Base-by-base conservation (phyloP, 1,284 basidiomycete genomes). In the Porodaedalea pini region DNA sequence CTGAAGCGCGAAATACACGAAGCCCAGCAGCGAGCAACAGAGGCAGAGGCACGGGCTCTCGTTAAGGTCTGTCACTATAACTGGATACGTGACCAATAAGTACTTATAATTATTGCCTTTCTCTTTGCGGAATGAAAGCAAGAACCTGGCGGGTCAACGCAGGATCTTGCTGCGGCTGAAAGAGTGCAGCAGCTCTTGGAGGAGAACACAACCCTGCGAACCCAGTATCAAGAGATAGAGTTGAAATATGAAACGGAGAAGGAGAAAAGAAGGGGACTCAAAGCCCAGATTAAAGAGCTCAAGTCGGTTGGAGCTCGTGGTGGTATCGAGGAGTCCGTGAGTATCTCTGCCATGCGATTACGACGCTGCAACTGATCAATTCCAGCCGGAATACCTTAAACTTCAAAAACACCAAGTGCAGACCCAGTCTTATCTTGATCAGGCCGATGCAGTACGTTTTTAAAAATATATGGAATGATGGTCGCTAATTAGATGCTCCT, bases 1-100 rank as follows among this genome's bases (percentile, higher is more conserved):
- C 11, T 54, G 17, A 54, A 54, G 25, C 6, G 43, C 13, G 41
- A 45, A 15, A 29, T 54, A 6, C 13, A n/a, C 11, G 53, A 54
- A 2, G 53, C 41, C 4, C 41, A 45, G n/a, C n/a, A 17, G n/a
- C 40, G 29, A 11, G 53, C 43, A 17, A 21, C 23, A 8, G 25
- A 41, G 15, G 51, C 45, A 8, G 32, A 51, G 49, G 36, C 19
- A 7, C 25, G 7, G 25, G 45, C 25, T 4, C 27, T 21, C 10
- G 7, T 15, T 29, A 31, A 11, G 25, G 45, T n/a, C n/a, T n/a
- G n/a, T n/a, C n/a, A n/a, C n/a, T n/a, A n/a, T n/a, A n/a, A n/a
- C n/a, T n/a, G n/a, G n/a, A n/a, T n/a, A n/a, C n/a, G n/a, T n/a
- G n/a, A n/a, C n/a, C n/a, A n/a, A n/a, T n/a, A n/a, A n/a, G n/a